Base-by-base conservation (phyloP, 1,284 basidiomycete species). In the Pseudozyma hubeiensis region DNA sequence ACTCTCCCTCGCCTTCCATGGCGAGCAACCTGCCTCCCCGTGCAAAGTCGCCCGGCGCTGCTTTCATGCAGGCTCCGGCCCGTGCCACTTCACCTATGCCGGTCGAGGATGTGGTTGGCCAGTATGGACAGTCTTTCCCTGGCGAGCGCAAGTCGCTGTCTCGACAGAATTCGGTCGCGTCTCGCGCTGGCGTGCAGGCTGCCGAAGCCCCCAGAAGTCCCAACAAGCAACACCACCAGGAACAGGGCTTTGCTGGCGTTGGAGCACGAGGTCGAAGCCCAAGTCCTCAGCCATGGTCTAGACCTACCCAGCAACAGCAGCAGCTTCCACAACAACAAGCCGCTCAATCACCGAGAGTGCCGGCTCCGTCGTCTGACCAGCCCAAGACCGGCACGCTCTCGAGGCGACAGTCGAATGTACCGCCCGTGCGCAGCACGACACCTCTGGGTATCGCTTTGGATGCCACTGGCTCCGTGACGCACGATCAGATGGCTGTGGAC, bases 91-190 rank as follows among this genome's bases (percentile, higher is more conserved):
- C 86, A 3, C 87, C 90, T 9, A 87, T 89, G 7, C 87, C 89
- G 0, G 88, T 89, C 6, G 91, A 92, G 75, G 89, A 91, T n/a
- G 90, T 94, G 2, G 84, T 94, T 9, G 87, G 87, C 5, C 88
- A 90, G 70, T 97, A 97, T 79, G 89, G 90, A 16, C 93, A 94
- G 79, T 90, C 91, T 0, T 89, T 97, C 84, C 94, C 94, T 1
- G 93, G 93, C 3, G 94, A 97, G 84, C 87, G 90, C 17, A 75
- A 74, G 52, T 59, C 74, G n/a, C 62, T 81, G 2, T 80, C 78
- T 16, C 57, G 79, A 6, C 80, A 81, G 53, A 80, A 80, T 52
- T 81, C 80, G 46, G 60, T 64, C 14, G 74, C 79, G 24, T 77
- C 79, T 5, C 71, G 67, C 31, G 57, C 60, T 1, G 57, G 67